Evolutionary conservation across 2,329 filamentous ascomycete genomes (phyloP).

Genomic region (Penicillium sp.): DNA sequence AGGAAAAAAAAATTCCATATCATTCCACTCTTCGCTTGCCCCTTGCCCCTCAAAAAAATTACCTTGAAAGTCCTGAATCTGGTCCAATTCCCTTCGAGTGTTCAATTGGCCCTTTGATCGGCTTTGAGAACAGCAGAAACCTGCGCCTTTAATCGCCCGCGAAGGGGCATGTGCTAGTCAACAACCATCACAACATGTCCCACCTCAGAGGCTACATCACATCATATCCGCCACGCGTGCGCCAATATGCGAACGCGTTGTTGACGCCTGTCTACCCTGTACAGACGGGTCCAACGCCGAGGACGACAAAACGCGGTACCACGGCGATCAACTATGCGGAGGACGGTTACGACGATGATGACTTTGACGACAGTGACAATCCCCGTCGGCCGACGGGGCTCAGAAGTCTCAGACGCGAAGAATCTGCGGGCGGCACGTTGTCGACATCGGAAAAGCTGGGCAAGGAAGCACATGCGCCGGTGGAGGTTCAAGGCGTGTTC

Average conservation of each 20-base stretch:
- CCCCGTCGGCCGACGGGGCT: slow-evolving; percentile 69
- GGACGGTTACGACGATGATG: slow-evolving; percentile 76
- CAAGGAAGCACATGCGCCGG: slow-evolving; percentile 71
- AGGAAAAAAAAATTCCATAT: not conserved
- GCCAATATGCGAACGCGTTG: slow-evolving; percentile 85
- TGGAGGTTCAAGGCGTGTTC: slow-evolving; percentile 85
- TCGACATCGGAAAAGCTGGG: slow-evolving; percentile 70
- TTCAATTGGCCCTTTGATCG: slow-evolving; percentile 15
- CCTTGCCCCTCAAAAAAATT: too few relatives aligned
- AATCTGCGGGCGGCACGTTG: slow-evolving; percentile 57
- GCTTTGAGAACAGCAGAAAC: slow-evolving; percentile 17
- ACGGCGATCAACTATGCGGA: slow-evolving; percentile 97
- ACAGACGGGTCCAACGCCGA: slow-evolving; percentile 59
- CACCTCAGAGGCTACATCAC: slow-evolving; percentile 83
- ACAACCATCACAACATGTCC: slow-evolving; percentile 40
- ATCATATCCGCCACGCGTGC: slow-evolving; percentile 83
- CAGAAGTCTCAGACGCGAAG: slow-evolving; percentile 74
- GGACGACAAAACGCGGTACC: slow-evolving; percentile 95
- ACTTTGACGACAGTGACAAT: slow-evolving; percentile 61
- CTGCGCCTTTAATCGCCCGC: slow-evolving; percentile 16
- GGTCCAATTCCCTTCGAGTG: slow-evolving; percentile 1
- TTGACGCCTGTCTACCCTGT: slow-evolving; percentile 75
- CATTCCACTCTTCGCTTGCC: too few relatives aligned
- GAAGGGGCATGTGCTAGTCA: slow-evolving; percentile 34
- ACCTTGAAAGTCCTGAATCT: not conserved